Percentiles rank a stretch among this genome's conserved stretches.
phyloP scores from a whole-genome alignment of 805 yeast species.

The Jamesozyma piceae region DNA sequence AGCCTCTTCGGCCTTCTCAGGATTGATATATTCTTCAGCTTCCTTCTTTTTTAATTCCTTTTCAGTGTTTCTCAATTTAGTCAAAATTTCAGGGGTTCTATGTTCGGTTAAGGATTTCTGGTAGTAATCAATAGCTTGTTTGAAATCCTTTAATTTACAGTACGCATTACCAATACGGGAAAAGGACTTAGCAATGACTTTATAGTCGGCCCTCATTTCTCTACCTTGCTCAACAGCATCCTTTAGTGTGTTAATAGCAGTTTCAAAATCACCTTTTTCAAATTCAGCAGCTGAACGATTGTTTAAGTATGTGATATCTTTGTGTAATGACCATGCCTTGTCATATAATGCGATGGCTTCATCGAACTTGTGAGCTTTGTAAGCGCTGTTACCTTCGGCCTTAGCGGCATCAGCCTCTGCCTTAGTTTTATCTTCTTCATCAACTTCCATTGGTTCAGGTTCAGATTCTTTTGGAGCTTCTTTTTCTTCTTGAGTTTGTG shows the following conservation, averaged over 20 bases:
- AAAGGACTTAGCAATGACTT: constrained; percentile 82
- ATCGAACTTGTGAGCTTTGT: constrained; percentile 81
- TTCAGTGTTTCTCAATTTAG: constrained; percentile 80
- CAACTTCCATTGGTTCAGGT: constrained; percentile 33
- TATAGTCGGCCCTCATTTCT: constrained; percentile 84
- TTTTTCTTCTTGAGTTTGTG: background rate
- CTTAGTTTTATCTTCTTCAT: constrained; percentile 31
- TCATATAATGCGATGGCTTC: constrained; percentile 83
- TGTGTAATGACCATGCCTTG: constrained; percentile 71
- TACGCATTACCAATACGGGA: constrained; percentile 83
- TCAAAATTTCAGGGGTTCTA: constrained; percentile 87
- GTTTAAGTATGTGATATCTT: constrained; percentile 88
- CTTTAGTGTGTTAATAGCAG: constrained; percentile 72
- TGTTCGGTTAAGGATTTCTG: constrained; percentile 94
- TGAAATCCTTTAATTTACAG: constrained; percentile 62
- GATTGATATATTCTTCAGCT: constrained; percentile 70
- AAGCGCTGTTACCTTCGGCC: constrained; percentile 75
- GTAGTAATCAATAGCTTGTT: constrained; percentile 65
- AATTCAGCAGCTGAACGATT: constrained; percentile 97
- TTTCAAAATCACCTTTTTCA: constrained; percentile 87
- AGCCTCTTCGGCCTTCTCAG: constrained; percentile 91
- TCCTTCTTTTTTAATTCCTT: constrained; percentile 74
- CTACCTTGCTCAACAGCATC: constrained; percentile 84
- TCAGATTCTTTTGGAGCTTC: constrained; percentile 17
- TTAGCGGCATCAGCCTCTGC: constrained; percentile 60